phyloP scores from a whole-genome alignment of 129 eudicot genomes.

The Artemisia argyi region DNA sequence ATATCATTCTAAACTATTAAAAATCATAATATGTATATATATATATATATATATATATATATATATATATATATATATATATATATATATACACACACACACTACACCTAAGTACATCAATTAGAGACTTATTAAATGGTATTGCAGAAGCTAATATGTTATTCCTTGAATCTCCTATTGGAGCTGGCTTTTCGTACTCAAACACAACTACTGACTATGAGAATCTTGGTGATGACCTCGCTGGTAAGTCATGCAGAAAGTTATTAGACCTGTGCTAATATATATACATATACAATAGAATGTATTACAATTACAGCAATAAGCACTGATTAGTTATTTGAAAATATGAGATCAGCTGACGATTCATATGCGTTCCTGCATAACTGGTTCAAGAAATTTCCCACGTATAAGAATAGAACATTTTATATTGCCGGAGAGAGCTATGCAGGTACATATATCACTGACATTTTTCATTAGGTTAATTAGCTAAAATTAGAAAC shows the following conservation, averaged over 20 bases:
- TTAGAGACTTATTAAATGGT: neutral
- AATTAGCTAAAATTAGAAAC: neutral
- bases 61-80: no score
- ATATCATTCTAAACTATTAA: neutral
- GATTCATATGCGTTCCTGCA: slow-evolving; percentile 81
- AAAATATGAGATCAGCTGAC: slow-evolving; percentile 47
- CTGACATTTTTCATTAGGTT: neutral
- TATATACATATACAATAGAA: neutral
- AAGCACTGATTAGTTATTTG: neutral
- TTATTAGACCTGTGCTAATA: neutral
- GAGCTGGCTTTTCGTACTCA: slow-evolving; percentile 90
- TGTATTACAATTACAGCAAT: neutral
- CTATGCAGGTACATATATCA: slow-evolving; percentile 69
- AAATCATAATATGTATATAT: neutral
- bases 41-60: no score
- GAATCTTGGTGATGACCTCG: slow-evolving; percentile 70
- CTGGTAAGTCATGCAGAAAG: slow-evolving; percentile 44
- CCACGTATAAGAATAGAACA: slow-evolving; percentile 44
- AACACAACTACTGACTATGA: slow-evolving; percentile 68
- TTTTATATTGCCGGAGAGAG: slow-evolving; percentile 93
- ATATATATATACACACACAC: neutral
- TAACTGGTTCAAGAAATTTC: slow-evolving; percentile 81
- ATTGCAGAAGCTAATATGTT: slow-evolving; percentile 84
- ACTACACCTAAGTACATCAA: neutral
- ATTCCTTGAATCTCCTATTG: slow-evolving; percentile 86